Base-by-base conservation (phyloP, 306 rosid species). In the Rosa rugosa region DNA sequence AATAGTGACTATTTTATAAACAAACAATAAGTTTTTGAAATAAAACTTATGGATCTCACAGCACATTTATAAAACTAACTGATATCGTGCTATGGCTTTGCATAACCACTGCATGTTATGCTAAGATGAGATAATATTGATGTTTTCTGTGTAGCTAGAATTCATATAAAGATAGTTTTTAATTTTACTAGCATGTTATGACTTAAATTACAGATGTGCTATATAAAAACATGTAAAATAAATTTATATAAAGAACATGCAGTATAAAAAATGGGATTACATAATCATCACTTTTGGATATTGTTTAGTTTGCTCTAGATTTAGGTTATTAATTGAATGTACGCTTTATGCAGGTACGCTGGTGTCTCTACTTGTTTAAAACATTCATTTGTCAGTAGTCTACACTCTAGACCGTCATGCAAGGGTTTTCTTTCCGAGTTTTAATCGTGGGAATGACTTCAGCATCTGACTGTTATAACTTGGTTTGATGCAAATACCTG, bases 311-410 rank as follows among this genome's bases (percentile, higher is more conserved):
- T 74, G 40, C 22, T 22, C 14, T 4, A 46, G 9, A 46, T 22
- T 70, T 4, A 69, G 14, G 42, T 59, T 49, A 16, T 51, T 17
- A 40, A 65, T 69, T 11, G 75, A 79, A 46, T 38, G 45, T 51
- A 13, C 16, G 17, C 62, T 25, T 69, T 6, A 38, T 44, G 46
- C 84, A 84, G 87, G 87, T 60, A 60, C 49, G 41, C 40, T 84
- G 82, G 63, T 77, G 25, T 62, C 71, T 49, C 62, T 18, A 44
- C 56, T 73, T 72, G 82, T 68, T 50, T 84, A 57, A 59, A 72
- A 49, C 76, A 34, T 75, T 56, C 31, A 9, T 25, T 31, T 17
- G n/a, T 44, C 8, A 25, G 59, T n/a, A 27, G 14, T 27, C 27
- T 14, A 42, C 70, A 14, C 18, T 38, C 36, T 54, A 16, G 42